Percentiles rank a stretch among this genome's conserved stretches.
Evolutionary conservation across 179 eudicot genomes (phyloP).

Genomic region (Drosera spatulata): DNA sequence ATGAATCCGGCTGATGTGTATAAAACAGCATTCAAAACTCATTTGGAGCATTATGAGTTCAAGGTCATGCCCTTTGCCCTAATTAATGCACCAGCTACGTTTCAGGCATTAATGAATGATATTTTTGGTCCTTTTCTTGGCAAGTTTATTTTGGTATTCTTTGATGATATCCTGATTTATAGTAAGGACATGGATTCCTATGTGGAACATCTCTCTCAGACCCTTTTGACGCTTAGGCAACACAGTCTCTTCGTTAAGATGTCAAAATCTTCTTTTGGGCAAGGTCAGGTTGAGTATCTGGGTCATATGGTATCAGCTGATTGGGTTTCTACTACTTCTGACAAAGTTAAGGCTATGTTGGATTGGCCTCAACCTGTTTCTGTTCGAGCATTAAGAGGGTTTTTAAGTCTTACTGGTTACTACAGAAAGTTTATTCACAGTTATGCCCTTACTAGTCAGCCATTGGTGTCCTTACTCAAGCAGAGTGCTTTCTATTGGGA

Average conservation of each 20-base stretch:
- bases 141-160: background rate
- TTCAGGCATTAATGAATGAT: background rate
- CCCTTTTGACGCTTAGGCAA: background rate
- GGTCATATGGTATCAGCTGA: background rate
- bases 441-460: no score
- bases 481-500: no score
- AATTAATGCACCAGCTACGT: background rate
- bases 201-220: background rate
- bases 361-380: background rate
- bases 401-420: no score
- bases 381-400: background rate
- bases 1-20: background rate
- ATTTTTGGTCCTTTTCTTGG: background rate
- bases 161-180: background rate
- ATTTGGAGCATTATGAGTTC: constrained; percentile 2
- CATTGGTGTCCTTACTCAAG: no score
- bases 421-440: no score
- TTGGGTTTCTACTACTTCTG: background rate
- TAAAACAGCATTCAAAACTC: background rate
- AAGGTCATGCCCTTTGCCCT: background rate
- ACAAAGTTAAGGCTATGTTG: background rate
- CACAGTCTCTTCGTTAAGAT: background rate
- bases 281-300: constrained; percentile 1
- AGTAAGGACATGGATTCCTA: background rate
- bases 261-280: background rate